phyloP scores from a whole-genome alignment of 2,329 filamentous ascomycete genomes.

The Botrytis deweyae region DNA sequence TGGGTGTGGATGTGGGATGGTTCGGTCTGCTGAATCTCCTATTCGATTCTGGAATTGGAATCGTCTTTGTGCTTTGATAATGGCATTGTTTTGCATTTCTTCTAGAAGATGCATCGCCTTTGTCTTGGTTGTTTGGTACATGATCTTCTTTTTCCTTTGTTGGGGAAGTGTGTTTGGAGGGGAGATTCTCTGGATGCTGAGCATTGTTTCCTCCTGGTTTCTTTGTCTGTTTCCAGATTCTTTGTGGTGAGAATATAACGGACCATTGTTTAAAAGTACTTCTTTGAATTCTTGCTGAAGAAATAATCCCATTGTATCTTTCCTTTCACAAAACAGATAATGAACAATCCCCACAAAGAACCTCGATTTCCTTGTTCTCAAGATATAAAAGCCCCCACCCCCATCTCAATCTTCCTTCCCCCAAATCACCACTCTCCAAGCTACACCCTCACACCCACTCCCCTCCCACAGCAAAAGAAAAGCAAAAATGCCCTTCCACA shows the following conservation, averaged over 20 bases:
- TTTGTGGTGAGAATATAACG: not conserved
- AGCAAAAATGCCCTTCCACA: not conserved
- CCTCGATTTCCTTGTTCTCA: not conserved
- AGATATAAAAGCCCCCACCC: not conserved
- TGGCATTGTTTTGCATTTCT: not conserved
- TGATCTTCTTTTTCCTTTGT: not conserved
- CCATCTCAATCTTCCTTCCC: not conserved
- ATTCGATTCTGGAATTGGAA: not conserved
- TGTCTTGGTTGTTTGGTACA: not conserved
- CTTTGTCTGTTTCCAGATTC: not conserved
- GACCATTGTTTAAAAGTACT: not conserved
- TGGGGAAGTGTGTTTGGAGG: not conserved
- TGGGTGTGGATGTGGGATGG: not conserved
- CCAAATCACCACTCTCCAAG: not conserved
- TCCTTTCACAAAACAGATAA: not conserved
- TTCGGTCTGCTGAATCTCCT: not conserved
- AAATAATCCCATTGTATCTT: not conserved
- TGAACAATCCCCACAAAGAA: not conserved
- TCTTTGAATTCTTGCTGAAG: not conserved
- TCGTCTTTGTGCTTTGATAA: not conserved
- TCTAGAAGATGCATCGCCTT: not conserved
- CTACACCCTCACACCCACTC: not conserved
- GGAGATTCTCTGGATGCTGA: not conserved
- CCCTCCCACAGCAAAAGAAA: no score
- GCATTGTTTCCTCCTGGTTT: not conserved